Evolutionary conservation across 140 eudicot species (phyloP).

Genomic region (Ambrosia hybrid): DNA sequence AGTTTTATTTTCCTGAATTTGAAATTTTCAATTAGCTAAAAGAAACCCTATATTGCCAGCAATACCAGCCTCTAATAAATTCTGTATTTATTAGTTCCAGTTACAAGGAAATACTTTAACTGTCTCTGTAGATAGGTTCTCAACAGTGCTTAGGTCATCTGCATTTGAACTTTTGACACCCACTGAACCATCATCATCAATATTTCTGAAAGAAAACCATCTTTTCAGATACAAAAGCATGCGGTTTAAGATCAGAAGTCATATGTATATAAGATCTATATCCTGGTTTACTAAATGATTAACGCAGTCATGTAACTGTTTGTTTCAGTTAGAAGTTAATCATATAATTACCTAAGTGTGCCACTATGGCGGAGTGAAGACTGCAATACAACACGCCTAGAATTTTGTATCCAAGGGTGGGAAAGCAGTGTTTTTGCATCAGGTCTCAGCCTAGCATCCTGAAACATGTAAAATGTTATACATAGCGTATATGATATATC

Average conservation of each 20-base stretch:
- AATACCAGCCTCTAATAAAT: slow-evolving; percentile 17
- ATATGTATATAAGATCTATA: slow-evolving; percentile 5
- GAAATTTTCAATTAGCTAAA: slow-evolving; percentile 1
- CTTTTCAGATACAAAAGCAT: slow-evolving; percentile 17
- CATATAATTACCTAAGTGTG: slow-evolving; percentile 58
- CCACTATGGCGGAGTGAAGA: slow-evolving; percentile 86
- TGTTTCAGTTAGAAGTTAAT: slow-evolving; percentile 4
- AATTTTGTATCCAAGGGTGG: slow-evolving; percentile 97
- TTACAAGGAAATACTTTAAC: slow-evolving; percentile 43
- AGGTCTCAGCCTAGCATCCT: slow-evolving; percentile 99
- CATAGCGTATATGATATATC: slow-evolving; percentile 9
- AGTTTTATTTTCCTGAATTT: slow-evolving; percentile 50
- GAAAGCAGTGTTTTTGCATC: slow-evolving; percentile 96
- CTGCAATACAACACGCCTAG: slow-evolving; percentile 86
- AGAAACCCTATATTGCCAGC: slow-evolving; percentile 13
- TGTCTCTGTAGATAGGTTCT: slow-evolving; percentile 45
- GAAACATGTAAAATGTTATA: slow-evolving; percentile 32
- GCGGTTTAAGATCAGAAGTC: not conserved
- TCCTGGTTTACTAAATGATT: slow-evolving; percentile 10
- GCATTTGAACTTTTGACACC: slow-evolving; percentile 50
- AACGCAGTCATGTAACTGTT: slow-evolving; percentile 5
- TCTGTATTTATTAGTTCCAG: slow-evolving; percentile 16
- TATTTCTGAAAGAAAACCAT: slow-evolving; percentile 48
- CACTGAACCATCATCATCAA: slow-evolving; percentile 59
- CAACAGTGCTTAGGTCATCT: slow-evolving; percentile 46